Evolutionary conservation across 1,139 yeast species (phyloP), one percentile per base, ranked within the genome.

Genomic region (Hyphopichia wangnamkhiaoensis): DNA sequence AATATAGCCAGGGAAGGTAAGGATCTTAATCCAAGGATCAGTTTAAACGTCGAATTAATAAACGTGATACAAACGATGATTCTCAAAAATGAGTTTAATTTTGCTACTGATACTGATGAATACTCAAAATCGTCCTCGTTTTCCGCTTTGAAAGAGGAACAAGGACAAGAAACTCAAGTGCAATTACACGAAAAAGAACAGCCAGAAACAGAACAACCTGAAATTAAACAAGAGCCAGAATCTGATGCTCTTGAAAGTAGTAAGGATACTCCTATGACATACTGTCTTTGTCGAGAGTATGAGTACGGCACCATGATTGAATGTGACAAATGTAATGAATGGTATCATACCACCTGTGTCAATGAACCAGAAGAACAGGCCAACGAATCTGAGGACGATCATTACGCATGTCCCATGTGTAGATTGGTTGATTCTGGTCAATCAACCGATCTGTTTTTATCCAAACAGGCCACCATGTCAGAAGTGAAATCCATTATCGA

Each of bases 221-320:
- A n/a, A n/a, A n/a, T n/a, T n/a, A n/a, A n/a, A n/a, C n/a, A n/a
- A n/a, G n/a, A n/a, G n/a, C n/a, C n/a, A n/a, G n/a, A n/a, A n/a
- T 18, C 24, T 24, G 31, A 18, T 37, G 44, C 7, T 24, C 15
- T 13, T 12, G 31, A 34, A 34, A 23, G 27, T 10, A 29, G n/a
- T n/a, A n/a, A n/a, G n/a, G n/a, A n/a, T n/a, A n/a, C n/a, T 1
- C 55, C 54, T 2, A 47, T 47, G 35, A 63, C 58, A 21, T 87
- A 82, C 54, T 88, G 96, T 56, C 61, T 83, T 37, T 88, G 96
- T 59, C 75, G 95, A 32, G 77, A 74, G 41, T 65, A 68, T 17
- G 95, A 86, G 52, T 73, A 71, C 41, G 93, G 90, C 1, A 68
- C 76, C 0, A 86, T 88, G 95, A 77, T 86, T 35, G 88, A 82